Base-by-base conservation (phyloP, 202 grass and related monocot genomes). In the Schoenoplectus tabernaemontani region DNA sequence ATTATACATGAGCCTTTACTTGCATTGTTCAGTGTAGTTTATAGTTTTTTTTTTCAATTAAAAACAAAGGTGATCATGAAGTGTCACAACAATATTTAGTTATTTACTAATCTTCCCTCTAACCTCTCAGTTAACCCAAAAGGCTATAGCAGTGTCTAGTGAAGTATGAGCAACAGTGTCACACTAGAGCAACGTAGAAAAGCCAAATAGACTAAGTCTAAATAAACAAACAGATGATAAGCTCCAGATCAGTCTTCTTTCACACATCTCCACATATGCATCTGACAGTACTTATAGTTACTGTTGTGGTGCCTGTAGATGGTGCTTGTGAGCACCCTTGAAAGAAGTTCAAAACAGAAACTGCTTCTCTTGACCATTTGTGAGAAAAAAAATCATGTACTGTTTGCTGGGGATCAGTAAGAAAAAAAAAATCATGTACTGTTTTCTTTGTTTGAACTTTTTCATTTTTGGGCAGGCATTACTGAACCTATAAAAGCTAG, bases 401-500 rank as follows among this genome's bases (percentile, higher is more conserved):
- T 48, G 67, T 20, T 30, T 72, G 48, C n/a, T n/a, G n/a, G n/a
- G n/a, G n/a, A n/a, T n/a, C n/a, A n/a, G n/a, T n/a, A n/a, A n/a
- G n/a, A n/a, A n/a, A n/a, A n/a, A n/a, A n/a, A n/a, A 9, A n/a
- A 39, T 66, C 34, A 19, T 39, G 0, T 39, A 39, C 63, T 22
- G 64, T 34, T 22, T 67, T 67, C 36, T 19, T 48, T 13, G 32
- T 74, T n/a, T 16, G 9, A 44, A 78, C 9, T 22, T 59, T 77
- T 32, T 26, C 60, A 60, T 15, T 60, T 78, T 5, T 7, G 33
- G 13, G 22, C 79, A 97, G 94, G 94, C 73, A 93, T 93, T 84
- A 58, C 84, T n/a, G 91, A 93, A 77, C 94, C 94, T 61, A 93
- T 97, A 92, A 93, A 90, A 88, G 84, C 94, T 79, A 88, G 75